phyloP scores from a whole-genome alignment of 202 grass and related monocot species.

The Miscanthus sacchariflorus region DNA sequence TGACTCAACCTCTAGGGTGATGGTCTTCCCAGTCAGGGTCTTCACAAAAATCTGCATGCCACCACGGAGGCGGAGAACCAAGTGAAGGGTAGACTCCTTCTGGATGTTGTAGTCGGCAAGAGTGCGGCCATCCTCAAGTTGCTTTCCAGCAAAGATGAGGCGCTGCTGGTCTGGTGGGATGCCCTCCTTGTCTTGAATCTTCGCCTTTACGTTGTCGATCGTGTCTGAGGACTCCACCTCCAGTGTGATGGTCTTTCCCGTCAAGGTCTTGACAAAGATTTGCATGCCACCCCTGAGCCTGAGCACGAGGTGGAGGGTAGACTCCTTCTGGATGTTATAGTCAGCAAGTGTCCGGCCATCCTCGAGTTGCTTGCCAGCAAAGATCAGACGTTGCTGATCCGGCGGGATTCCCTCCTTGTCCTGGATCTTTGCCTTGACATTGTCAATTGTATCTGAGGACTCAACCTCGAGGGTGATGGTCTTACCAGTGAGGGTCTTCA shows the following conservation, averaged over 20 bases:
- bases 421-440: background rate
- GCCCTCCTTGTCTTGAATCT: no score
- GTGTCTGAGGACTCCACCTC: no score
- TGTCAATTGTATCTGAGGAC: background rate
- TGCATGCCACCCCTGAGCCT: no score
- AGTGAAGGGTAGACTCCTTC: background rate
- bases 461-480: background rate
- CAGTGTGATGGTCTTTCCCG: no score
- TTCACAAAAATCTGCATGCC: slow-evolving; percentile 4
- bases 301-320: no score
- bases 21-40: background rate
- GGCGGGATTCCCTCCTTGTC: background rate
- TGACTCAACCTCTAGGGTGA: background rate
- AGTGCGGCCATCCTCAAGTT: background rate
- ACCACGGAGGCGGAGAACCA: background rate
- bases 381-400: background rate
- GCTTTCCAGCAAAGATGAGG: no score
- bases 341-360: background rate
- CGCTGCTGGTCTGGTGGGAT: no score
- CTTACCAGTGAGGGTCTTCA: no score
- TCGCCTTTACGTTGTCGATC: no score
- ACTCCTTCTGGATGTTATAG: no score
- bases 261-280: no score
- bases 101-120: background rate
- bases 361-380: background rate